Evolutionary conservation across 768 basidiomycete species (phyloP), one percentile per base, ranked within the genome.

Genomic region (Trametes coccinea): DNA sequence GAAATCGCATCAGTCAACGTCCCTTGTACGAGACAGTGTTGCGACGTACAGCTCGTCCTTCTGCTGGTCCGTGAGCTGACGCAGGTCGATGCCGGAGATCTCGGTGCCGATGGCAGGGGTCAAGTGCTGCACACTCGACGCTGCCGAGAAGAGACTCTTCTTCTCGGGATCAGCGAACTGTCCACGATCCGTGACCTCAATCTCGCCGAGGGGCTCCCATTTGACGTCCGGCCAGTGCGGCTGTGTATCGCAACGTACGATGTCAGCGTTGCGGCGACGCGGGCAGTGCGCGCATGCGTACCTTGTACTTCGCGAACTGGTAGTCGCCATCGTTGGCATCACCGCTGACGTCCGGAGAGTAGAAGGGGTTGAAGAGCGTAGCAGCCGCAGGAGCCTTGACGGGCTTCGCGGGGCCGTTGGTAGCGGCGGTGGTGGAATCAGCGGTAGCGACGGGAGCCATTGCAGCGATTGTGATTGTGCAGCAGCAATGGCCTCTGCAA

Each of bases 61-160:
- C 72, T 93, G 90, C 31, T 75, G 60, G 59, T 81, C 77, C 2
- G 85, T 79, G 8, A 92, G 77, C 67, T 89, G 84, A 59, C 86
- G 79, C 29, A 93, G 79, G 73, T 93, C 90, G 63, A 93, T 76
- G 6, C 90, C 91, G 4, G 75, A 70, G 49, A 93, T 76, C 70
- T 93, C 91, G 31, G 89, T 90, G 16, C 90, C 92, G 65, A 93
- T 87, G 40, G 80, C 77, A 2, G 87, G 88, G 0, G 88, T 89
- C 48, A 92, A 74, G 66, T 90, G 79, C 62, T 78, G 82, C 53
- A 92, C 83, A 70, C 86, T 89, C 58, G 77, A 77, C 10, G 87
- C 90, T 17, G 86, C 89, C 53, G 77, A 70, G 43, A 92, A 75
- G 16, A 93, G 76, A 46, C 74, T 81, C 67, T 82, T 82, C 77